Evolutionary conservation across 805 yeast species (phyloP), one percentile per base, ranked within the genome.

Genomic region (Saccharomycopsis capsularis): DNA sequence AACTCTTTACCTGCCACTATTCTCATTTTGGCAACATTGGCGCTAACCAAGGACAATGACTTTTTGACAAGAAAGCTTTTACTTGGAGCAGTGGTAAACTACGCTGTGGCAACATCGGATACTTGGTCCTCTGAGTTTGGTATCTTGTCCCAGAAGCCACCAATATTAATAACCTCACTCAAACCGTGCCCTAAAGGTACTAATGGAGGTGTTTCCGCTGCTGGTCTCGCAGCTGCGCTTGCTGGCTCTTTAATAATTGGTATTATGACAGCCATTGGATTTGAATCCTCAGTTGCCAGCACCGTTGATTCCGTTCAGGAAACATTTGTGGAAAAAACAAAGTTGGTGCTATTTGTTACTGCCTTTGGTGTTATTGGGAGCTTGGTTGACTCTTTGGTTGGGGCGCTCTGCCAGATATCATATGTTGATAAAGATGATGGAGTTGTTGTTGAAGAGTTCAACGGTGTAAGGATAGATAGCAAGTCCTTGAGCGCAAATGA

Each of bases 81-180:
- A 34, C 56, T 59, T 6, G 67, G 64, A 2, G 47, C 60, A 5
- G 56, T 59, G 29, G 57, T 60, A 4, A 74, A 71, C 35, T 72
- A 72, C 49, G 66, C 68, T 4, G 73, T 73, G 1, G 75, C 68
- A 18, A 68, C 66, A 4, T 68, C 75, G 3, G 76, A 71, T 50
- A 70, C 76, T 0, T 71, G 72, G 71, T 71, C 76, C 3, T 68
- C 74, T 1, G 76, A 71, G 47, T 56, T 71, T 18, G 76, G 76
- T 1, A 70, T 72, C 7, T 55, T 71, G 18, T 68, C 75, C 1
- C 58, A 53, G 24, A 44, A 62, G 16, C 47, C 55, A 2, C 75
- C 76, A 3, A 54, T 68, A 21, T 59, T 71, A 29, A 68, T 71
- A 47, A 69, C 74, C 4, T 66, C 70, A 4, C 59, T 71, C 32